phyloP scores from a whole-genome alignment of 2,329 filamentous ascomycete genomes.

The Fusarium palustre region DNA sequence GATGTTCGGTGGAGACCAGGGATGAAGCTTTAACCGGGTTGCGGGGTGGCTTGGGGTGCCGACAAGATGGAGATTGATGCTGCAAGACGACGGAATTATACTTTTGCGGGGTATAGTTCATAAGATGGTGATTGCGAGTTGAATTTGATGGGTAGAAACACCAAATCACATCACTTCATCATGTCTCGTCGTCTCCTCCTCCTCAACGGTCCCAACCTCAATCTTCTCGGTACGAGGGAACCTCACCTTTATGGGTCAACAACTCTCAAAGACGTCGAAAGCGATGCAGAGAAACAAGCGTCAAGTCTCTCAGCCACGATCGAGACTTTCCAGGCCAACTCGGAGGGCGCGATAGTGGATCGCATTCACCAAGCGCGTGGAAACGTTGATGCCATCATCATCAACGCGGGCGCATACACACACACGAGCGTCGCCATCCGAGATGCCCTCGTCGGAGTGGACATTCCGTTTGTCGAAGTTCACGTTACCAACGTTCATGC shows the following conservation, averaged over 20 bases:
- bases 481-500: conserved; percentile 81
- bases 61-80: conserved; percentile 23
- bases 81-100: conserved; percentile 20
- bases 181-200: conserved; percentile 69
- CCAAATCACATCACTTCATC: conserved; percentile 5
- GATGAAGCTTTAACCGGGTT: conserved; percentile 47
- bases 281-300: conserved; percentile 62
- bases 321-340: conserved; percentile 78
- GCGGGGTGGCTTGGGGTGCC: conserved; percentile 19
- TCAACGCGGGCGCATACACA: conserved; percentile 81
- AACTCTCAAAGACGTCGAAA: conserved; percentile 72
- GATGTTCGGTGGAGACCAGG: conserved; percentile 8
- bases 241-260: conserved; percentile 78
- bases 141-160: neutral
- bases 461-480: conserved; percentile 81
- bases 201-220: conserved; percentile 86
- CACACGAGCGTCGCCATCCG: conserved; percentile 81
- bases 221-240: conserved; percentile 80
- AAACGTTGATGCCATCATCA: conserved; percentile 73
- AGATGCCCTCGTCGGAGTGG: conserved; percentile 77
- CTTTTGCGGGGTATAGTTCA: conserved; percentile 24
- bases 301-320: conserved; percentile 60
- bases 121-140: conserved; percentile 11
- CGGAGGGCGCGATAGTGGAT: conserved; percentile 80
- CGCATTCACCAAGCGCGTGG: conserved; percentile 74